Evolutionary conservation across 1,284 basidiomycete genomes (phyloP).

Genomic region (Leccinum huronense): DNA sequence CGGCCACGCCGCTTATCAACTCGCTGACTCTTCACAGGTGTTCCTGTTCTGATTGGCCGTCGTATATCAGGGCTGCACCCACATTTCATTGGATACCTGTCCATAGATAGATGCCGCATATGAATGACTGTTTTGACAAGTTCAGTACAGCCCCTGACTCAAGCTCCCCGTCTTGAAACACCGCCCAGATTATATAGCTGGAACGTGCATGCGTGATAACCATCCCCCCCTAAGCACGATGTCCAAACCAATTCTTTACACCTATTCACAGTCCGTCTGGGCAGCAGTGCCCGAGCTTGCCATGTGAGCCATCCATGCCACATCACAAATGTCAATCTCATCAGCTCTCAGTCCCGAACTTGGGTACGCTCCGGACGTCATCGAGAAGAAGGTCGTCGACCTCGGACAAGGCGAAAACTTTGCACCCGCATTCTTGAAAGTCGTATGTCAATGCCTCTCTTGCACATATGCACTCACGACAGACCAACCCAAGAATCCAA

Average conservation of each 20-base stretch:
- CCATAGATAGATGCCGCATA: constrained; percentile 10
- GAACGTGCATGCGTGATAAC: neutral
- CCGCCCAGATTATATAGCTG: neutral
- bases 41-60: constrained; percentile 55
- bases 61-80: neutral
- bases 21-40: constrained; percentile 40
- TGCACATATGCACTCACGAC: neutral
- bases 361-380: constrained; percentile 37
- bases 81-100: constrained; percentile 11
- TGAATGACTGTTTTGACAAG: constrained; percentile 8
- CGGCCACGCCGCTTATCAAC: constrained; percentile 5
- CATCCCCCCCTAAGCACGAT: constrained; percentile 3
- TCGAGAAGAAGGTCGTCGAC: constrained; percentile 42
- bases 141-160: neutral
- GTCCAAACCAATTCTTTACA: constrained; percentile 39
- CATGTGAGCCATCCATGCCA: constrained; percentile 35
- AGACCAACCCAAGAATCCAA: constrained; percentile 43
- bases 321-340: neutral
- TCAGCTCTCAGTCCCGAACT: constrained; percentile 40
- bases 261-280: constrained; percentile 49
- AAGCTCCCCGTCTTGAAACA: neutral
- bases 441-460: constrained; percentile 38
- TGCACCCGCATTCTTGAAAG: constrained; percentile 52
- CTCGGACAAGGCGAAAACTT: constrained; percentile 62
- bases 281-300: constrained; percentile 49